Evolutionary conservation across 2,329 filamentous ascomycete species (phyloP).

Genomic region (Phoma sp.): DNA sequence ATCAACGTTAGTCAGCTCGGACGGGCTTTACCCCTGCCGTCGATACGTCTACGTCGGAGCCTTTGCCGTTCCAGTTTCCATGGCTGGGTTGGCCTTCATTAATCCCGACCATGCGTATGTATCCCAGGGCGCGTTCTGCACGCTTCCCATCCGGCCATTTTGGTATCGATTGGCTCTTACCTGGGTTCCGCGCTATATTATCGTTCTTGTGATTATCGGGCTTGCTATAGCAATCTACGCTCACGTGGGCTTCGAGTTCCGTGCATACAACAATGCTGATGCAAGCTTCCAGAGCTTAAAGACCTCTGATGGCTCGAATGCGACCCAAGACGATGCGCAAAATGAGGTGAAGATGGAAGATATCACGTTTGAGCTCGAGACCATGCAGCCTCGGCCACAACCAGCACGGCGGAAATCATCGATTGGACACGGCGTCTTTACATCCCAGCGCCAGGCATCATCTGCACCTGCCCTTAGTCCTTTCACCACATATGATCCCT

Average conservation of each 20-base stretch:
- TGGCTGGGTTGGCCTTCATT: conserved; percentile 70
- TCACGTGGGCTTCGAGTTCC: conserved; percentile 63
- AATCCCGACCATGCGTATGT: conserved; percentile 63
- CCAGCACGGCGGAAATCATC: conserved; percentile 18
- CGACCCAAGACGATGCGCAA: conserved; percentile 1
- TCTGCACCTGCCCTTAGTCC: neutral
- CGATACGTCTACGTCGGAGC: conserved; percentile 65
- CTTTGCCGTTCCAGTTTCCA: conserved; percentile 64
- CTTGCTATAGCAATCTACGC: conserved; percentile 75
- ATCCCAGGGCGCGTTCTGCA: conserved; percentile 72
- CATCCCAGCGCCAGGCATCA: conserved; percentile 17
- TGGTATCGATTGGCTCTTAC: conserved; percentile 74
- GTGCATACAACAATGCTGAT: conserved; percentile 38
- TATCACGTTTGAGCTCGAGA: conserved; percentile 10
- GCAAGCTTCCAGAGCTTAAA: conserved; percentile 21
- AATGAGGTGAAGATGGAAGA: conserved; percentile 8
- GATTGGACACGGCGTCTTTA: conserved; percentile 21
- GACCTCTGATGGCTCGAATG: conserved; percentile 17
- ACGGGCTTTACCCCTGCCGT: conserved; percentile 74
- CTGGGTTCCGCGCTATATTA: conserved; percentile 77
- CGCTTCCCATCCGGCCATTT: conserved; percentile 69
- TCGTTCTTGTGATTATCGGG: conserved; percentile 68
- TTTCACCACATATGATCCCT: neutral
- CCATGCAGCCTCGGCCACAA: neutral
- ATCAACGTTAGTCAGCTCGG: conserved; percentile 54